Evolutionary conservation across 306 rosid genomes (phyloP).

Genomic region (Vachellia collinsii): DNA sequence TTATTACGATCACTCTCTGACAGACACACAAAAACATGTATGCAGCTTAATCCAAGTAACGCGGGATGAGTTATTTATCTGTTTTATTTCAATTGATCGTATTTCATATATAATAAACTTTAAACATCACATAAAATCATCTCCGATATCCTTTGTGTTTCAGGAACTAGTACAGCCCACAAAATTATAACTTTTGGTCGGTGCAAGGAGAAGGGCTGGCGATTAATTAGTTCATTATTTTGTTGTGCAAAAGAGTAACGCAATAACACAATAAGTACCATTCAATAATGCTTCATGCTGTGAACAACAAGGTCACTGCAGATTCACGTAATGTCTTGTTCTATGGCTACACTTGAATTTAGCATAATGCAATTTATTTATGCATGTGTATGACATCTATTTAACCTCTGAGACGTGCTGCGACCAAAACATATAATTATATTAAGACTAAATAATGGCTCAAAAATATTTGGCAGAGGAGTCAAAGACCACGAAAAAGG

Average conservation of each 20-base stretch:
- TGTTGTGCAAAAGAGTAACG: not conserved
- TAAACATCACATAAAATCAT: not conserved
- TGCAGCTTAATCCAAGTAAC: too few relatives aligned
- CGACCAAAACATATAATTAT: not conserved
- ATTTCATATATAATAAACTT: not conserved
- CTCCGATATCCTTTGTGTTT: not conserved
- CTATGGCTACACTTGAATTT: not conserved
- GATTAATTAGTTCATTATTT: not conserved
- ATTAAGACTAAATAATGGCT: not conserved
- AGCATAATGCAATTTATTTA: not conserved
- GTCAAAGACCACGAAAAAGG: too few relatives aligned
- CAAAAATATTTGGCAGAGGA: not conserved
- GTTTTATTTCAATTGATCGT: too few relatives aligned
- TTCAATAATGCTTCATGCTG: not conserved
- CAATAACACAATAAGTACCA: not conserved
- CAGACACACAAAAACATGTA: too few relatives aligned
- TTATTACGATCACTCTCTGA: not conserved
- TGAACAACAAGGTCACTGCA: constrained; percentile 1
- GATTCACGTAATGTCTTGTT: constrained; percentile 11
- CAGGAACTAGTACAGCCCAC: not conserved
- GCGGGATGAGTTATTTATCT: too few relatives aligned
- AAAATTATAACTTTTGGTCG: constrained; percentile 1
- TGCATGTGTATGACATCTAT: too few relatives aligned
- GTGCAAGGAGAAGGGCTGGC: not conserved
- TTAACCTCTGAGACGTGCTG: not conserved